Conservation (phyloP, 768 basidiomycete genomes). For the Chalciporus piperatus region DNA sequence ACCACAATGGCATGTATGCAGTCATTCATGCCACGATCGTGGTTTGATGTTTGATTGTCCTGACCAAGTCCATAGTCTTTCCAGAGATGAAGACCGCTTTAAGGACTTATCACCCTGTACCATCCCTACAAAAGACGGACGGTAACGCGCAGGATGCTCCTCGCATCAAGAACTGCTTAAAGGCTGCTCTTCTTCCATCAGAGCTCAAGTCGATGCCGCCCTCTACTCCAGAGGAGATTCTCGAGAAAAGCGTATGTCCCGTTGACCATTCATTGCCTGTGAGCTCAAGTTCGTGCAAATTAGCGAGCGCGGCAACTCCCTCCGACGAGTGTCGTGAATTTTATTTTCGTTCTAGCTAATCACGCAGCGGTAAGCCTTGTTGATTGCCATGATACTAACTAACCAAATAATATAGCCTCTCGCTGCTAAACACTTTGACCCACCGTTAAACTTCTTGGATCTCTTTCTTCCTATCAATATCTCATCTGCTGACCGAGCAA, state of each 20-base stretch:
- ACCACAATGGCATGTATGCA: conserved; percentile 87
- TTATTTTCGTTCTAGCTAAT: conserved; percentile 80
- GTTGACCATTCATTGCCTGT: conserved; percentile 1
- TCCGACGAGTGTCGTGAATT: conserved; percentile 82
- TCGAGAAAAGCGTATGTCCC: conserved; percentile 57
- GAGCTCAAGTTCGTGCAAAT: conserved; percentile 8
- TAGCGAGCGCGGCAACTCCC: conserved; percentile 63
- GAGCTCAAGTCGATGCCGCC: conserved; percentile 67
- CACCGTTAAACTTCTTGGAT: conserved; percentile 73
- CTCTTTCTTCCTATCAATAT: conserved; percentile 78
- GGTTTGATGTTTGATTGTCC: conserved; percentile 7
- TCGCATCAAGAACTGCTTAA: conserved; percentile 87
- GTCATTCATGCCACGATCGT: conserved; percentile 10
- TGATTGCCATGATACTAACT: conserved; percentile 6
- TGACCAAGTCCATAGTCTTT: conserved; percentile 56
- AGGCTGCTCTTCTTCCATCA: conserved; percentile 70
- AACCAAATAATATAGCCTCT: conserved; percentile 43
- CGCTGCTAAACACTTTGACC: conserved; percentile 69
- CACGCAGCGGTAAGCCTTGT: conserved; percentile 63
- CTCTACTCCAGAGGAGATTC: conserved; percentile 71
- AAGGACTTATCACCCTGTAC: conserved; percentile 86
- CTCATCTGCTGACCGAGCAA: conserved; percentile 69
- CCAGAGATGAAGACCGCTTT: conserved; percentile 92
- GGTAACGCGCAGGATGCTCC: conserved; percentile 90
- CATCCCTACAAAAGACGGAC: conserved; percentile 82